Percentiles rank a stretch among this genome's conserved stretches.
Conservation (phyloP, 805 yeast species). For the Huiozyma sinensis region DNA sequence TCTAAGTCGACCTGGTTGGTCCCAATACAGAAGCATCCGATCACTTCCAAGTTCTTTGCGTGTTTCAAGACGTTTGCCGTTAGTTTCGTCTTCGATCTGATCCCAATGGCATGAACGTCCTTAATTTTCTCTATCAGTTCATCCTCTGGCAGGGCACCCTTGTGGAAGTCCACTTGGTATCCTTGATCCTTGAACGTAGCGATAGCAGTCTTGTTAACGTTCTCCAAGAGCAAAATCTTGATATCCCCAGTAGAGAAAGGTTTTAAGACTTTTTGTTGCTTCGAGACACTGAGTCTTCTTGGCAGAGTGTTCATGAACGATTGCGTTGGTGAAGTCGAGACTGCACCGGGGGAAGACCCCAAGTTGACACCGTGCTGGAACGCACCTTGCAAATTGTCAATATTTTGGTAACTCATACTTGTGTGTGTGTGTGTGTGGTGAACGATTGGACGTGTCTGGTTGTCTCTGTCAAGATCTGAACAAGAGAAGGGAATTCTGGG, state of each 20-base stretch:
- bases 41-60: conserved; percentile 79
- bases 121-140: conserved; percentile 89
- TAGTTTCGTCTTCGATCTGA: conserved; percentile 91
- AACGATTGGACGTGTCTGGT: too few species aligned
- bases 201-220: conserved; percentile 87
- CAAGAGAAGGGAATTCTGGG: too few species aligned
- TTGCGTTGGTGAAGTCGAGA: conserved; percentile 72
- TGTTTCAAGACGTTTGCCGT: conserved; percentile 67
- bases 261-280: conserved; percentile 63
- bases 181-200: conserved; percentile 81
- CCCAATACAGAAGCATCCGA: conserved; percentile 99
- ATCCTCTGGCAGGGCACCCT: conserved; percentile 80
- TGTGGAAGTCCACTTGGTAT: conserved; percentile 91
- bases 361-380: conserved; percentile 45
- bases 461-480: too few species aligned
- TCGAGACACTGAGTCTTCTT: conserved; percentile 34
- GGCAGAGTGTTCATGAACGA: conserved; percentile 48
- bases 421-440: too few species aligned
- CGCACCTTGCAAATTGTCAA: conserved; percentile 40
- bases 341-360: conserved; percentile 55
- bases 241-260: conserved; percentile 95
- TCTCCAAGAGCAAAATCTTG: conserved; percentile 82
- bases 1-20: conserved; percentile 95
- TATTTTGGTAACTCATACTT: conserved; percentile 59
- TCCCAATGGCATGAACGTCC: conserved; percentile 94